Percentiles rank a stretch among this genome's conserved stretches.
phyloP scores from a whole-genome alignment of 345 rosid species.

The Ceriops tagal region DNA sequence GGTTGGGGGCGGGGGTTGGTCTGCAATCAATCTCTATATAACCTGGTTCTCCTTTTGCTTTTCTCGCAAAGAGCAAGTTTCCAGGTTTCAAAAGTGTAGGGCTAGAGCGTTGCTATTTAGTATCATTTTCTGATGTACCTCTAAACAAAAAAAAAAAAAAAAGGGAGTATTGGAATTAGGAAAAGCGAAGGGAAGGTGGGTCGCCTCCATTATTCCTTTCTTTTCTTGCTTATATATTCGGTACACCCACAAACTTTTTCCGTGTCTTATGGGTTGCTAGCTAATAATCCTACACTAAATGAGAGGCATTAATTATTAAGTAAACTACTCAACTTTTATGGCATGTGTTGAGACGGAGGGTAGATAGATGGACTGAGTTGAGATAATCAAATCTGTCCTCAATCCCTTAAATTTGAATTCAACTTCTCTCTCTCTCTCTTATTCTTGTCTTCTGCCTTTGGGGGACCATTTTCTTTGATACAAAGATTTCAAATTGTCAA shows the following conservation, averaged over 20 bases:
- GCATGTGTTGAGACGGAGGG: too few species aligned
- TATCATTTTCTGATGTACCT: too few species aligned
- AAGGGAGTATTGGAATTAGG: slow-evolving; percentile 38
- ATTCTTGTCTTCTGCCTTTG: too few species aligned
- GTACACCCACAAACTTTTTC: slow-evolving; percentile 23
- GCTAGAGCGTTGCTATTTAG: slow-evolving; percentile 1
- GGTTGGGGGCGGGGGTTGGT: not conserved
- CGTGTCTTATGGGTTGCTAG: slow-evolving; percentile 8
- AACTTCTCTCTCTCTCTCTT: too few species aligned
- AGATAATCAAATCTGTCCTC: too few species aligned
- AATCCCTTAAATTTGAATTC: too few species aligned
- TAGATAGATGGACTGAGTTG: too few species aligned
- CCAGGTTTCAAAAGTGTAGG: slow-evolving; percentile 43
- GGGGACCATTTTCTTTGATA: too few species aligned
- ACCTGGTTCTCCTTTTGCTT: slow-evolving; percentile 21
- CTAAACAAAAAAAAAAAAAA: too few species aligned
- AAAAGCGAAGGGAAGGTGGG: slow-evolving; percentile 33
- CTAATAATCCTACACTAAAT: slow-evolving; percentile 33
- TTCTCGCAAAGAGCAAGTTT: slow-evolving; percentile 33
- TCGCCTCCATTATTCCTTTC: slow-evolving; percentile 38
- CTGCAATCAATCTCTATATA: not conserved
- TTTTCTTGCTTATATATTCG: slow-evolving; percentile 16
- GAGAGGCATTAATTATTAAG: slow-evolving; percentile 11
- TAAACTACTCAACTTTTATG: too few species aligned
- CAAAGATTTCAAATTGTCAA: too few species aligned